A percentile compares a stretch with the other conserved stretches of the same genome.
These are phyloP conservation scores for Polychytrium aggregatum DNA, from an alignment of 192 early-diverging fungal genomes.

Conservation along the genomic window DNA sequence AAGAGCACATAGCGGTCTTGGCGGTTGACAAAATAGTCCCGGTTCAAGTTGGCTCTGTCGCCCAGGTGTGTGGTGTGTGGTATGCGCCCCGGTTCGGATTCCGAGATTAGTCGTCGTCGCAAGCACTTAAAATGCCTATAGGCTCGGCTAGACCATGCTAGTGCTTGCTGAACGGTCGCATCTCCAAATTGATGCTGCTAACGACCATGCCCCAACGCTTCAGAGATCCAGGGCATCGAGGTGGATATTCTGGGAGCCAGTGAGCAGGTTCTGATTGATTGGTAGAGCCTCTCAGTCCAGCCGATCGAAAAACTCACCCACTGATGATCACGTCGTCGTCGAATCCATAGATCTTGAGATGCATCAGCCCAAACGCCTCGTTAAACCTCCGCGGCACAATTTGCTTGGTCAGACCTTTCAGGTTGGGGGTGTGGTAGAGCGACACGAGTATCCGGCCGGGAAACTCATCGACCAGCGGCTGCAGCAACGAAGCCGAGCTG, in stretches of 20 bases:
- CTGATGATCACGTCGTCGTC: slow-evolving; percentile 74
- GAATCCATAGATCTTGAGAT: slow-evolving; percentile 87
- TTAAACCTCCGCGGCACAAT: slow-evolving; percentile 77
- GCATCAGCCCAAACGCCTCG: slow-evolving; percentile 88
- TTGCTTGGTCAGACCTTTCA: slow-evolving; percentile 56
- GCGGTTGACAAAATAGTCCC: slow-evolving; percentile 88
- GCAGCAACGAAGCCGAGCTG: slow-evolving; percentile 60
- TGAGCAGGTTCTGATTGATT: no score
- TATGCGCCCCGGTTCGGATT: no score
- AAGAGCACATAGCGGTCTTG: slow-evolving; percentile 91
- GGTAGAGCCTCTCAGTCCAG: no score
- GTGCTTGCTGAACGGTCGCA: no score
- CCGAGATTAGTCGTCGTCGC: no score
- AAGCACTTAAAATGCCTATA: no score
- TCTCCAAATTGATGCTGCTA: no score
- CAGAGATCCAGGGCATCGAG: no score
- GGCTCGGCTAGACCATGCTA: no score
- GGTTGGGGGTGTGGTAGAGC: slow-evolving; percentile 81
- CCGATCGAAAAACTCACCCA: slow-evolving; percentile 37
- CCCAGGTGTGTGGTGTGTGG: no score
- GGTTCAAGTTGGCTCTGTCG: slow-evolving; percentile 79
- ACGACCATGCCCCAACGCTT: no score
- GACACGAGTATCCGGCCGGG: slow-evolving; percentile 55
- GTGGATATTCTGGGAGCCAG: no score
- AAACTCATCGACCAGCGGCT: slow-evolving; percentile 50